These are phyloP conservation scores for Hapsidospora chrysogenum DNA, from an alignment of 495 filamentous ascomycete genomes.

Conservation along the genomic window DNA sequence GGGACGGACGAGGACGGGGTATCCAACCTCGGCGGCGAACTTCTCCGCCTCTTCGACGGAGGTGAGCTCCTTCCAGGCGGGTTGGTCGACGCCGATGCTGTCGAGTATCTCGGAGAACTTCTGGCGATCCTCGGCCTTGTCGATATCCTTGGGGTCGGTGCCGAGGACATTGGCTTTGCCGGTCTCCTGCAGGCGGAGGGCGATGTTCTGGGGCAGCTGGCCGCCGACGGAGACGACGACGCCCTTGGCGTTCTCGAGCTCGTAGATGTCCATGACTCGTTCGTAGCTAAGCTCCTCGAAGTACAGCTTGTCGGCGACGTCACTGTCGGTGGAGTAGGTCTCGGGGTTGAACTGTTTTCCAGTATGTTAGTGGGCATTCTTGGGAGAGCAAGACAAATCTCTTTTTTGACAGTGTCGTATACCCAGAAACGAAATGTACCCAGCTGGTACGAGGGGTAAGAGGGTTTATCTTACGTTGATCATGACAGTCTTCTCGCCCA, in stretches of 20 bases:
- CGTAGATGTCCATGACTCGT: conserved; percentile 97
- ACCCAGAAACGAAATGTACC: too few relatives aligned
- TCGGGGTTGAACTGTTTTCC: conserved; percentile 81
- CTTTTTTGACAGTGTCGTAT: too few relatives aligned
- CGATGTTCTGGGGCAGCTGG: conserved; percentile 94
- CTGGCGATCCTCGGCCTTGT: conserved; percentile 91
- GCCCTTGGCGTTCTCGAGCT: conserved; percentile 71
- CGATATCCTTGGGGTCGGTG: conserved; percentile 84
- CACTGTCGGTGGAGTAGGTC: conserved; percentile 79
- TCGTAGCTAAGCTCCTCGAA: conserved; percentile 97
- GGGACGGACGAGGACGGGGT: conserved; percentile 87
- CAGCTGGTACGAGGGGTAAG: too few relatives aligned
- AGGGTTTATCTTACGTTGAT: conserved; percentile 73
- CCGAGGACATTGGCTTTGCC: conserved; percentile 81
- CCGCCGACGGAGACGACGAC: conserved; percentile 93
- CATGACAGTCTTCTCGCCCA: conserved; percentile 97
- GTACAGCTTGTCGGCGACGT: conserved; percentile 87
- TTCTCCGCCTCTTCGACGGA: conserved; percentile 71
- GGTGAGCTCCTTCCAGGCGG: conserved; percentile 92
- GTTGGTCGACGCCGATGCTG: conserved; percentile 86
- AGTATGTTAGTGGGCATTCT: too few relatives aligned
- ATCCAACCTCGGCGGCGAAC: conserved; percentile 79
- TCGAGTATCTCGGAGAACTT: conserved; percentile 98
- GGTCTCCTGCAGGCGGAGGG: conserved; percentile 80
- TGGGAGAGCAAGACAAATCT: too few relatives aligned